Base-by-base conservation (phyloP, 106 monocot genomes). In the Iris macrosiphon region DNA sequence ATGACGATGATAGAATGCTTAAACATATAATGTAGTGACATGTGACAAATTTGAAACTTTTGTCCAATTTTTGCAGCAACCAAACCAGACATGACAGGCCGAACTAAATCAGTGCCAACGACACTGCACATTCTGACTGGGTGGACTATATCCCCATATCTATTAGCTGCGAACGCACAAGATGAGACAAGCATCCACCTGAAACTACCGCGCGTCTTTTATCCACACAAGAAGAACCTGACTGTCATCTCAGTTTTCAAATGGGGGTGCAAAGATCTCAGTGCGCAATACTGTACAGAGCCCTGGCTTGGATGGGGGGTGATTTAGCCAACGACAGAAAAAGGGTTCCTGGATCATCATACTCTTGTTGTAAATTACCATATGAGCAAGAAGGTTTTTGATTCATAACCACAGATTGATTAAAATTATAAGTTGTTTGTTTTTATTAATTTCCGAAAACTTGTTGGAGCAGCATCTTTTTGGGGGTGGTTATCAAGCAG, bases 1-100 rank as follows among this genome's bases (percentile, higher is more conserved):
- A n/a, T n/a, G n/a, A n/a, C n/a, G n/a, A n/a, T n/a, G n/a, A n/a
- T n/a, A n/a, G n/a, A n/a, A n/a, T n/a, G n/a, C n/a, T n/a, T n/a
- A n/a, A n/a, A n/a, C n/a, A n/a, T n/a, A n/a, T n/a, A n/a, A n/a
- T n/a, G n/a, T n/a, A n/a, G n/a, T n/a, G n/a, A n/a, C n/a, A n/a
- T n/a, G n/a, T n/a, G n/a, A n/a, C n/a, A n/a, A n/a, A n/a, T n/a
- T 21, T 56, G 24, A 37, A n/a, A 11, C 33, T 14, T 32, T 48
- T 13, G 14, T 7, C 33, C 27, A 6, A 45, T 55, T 45, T 22
- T n/a, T 55, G 54, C 68, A 68, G 68, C 68, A 68, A 59, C 59
- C 57, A 26, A 59, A 68, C 40, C 49, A 59, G 49, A 40, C 39
- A 28, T 57, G 18, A 40, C 19, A 57, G 20, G 16, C 32, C 18